Evolutionary conservation across 352 stramenopile genomes (phyloP).

Genomic region (Phytophthora pinifolia): DNA sequence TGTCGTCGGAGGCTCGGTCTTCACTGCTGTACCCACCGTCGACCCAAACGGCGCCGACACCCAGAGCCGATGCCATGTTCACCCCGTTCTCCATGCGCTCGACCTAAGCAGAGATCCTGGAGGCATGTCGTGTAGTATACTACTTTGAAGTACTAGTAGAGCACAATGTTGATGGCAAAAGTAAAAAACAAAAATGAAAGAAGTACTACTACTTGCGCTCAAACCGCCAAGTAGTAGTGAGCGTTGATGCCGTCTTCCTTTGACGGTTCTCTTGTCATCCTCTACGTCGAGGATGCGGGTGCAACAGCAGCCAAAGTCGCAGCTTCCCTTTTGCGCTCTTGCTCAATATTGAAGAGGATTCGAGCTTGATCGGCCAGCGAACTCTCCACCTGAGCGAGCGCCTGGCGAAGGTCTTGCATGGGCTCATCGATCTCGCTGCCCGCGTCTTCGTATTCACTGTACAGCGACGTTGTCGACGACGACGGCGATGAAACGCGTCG

Average conservation of each 20-base stretch:
- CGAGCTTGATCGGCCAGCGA: constrained; percentile 57
- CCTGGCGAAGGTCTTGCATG: constrained; percentile 29
- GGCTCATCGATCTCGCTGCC: constrained; percentile 22
- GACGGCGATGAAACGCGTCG: constrained; percentile 24
- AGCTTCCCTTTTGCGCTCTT: constrained; percentile 37
- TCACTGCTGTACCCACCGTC: constrained; percentile 32
- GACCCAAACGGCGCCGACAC: constrained; percentile 38
- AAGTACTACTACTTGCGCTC: constrained; percentile 1
- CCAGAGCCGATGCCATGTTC: constrained; percentile 25
- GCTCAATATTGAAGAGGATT: constrained; percentile 47
- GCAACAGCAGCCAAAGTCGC: background rate
- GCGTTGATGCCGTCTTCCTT: too few species aligned
- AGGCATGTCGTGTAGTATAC: constrained; percentile 33
- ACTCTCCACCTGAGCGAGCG: constrained; percentile 48
- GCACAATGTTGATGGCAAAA: constrained; percentile 18
- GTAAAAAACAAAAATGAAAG: constrained; percentile 17
- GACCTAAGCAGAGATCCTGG: constrained; percentile 24
- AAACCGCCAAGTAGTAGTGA: too few species aligned
- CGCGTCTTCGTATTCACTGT: constrained; percentile 17
- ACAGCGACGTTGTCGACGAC: constrained; percentile 26
- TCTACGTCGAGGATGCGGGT: constrained; percentile 7
- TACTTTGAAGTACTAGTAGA: constrained; percentile 13
- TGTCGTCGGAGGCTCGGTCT: constrained; percentile 33
- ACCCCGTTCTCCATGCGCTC: constrained; percentile 35
- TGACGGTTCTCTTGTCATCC: too few species aligned